These are phyloP conservation scores for Chamaecyparis obtusa DNA, from an alignment of 75 land plant species.

Conservation along the genomic window DNA sequence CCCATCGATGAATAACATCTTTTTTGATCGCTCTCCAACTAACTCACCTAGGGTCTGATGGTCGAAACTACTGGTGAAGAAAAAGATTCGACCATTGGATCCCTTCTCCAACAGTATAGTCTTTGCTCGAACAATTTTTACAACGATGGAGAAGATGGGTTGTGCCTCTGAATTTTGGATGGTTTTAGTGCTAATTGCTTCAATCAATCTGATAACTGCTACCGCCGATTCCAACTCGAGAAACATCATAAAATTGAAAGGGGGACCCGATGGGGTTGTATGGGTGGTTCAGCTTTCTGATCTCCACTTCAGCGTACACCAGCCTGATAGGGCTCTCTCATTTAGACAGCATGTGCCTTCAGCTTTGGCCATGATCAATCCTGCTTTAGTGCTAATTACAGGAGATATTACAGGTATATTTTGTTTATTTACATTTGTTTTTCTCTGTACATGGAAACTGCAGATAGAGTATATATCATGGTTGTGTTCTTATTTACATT, in stretches of 20 bases:
- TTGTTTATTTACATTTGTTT: not conserved
- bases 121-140: not conserved
- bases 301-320: conserved; percentile 83
- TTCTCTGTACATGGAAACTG: not conserved
- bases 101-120: not conserved
- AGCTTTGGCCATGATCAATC: conserved; percentile 68
- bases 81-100: too few species aligned
- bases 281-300: conserved; percentile 98
- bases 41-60: too few species aligned
- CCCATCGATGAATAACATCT: too few species aligned
- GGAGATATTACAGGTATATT: conserved; percentile 93
- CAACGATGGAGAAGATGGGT: not conserved
- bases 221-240: conserved; percentile 2
- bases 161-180: not conserved
- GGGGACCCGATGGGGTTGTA: conserved; percentile 54
- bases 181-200: not conserved
- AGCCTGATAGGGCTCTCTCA: conserved; percentile 71
- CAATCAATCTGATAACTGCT: not conserved
- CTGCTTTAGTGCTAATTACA: conserved; percentile 90
- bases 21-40: too few species aligned
- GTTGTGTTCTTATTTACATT: not conserved
- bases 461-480: not conserved
- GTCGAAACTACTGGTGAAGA: too few species aligned
- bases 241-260: conserved; percentile 30
- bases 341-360: conserved; percentile 47